Evolutionary conservation across 306 rosid genomes (phyloP), one percentile per base, ranked within the genome.

Genomic region (Quercus bicolor): DNA sequence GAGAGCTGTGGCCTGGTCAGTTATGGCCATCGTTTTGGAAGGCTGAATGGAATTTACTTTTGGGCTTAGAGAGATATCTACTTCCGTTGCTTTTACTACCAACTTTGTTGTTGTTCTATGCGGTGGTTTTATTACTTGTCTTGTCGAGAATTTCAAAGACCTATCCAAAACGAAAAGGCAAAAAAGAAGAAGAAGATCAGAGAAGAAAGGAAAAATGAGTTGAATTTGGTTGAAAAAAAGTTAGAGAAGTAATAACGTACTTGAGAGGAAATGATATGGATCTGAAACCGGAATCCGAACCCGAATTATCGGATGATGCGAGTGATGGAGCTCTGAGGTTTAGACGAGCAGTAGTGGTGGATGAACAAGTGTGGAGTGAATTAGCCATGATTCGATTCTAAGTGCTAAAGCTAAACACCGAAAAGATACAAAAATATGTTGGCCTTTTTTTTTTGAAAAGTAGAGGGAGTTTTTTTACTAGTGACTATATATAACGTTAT

Each of bases 1-100:
- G 9, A 96, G 98, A 59, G 97, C 93, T 0, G 93, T 88, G 70
- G 98, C 99, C 51, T 78, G 92, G 83, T 96, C 99, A 28, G 90
- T 91, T 19, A 96, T 90, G 29, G 93, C 96, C 26, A 96, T 88
- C 0, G 98, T 96, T 75, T 89, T 96, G 0, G 99, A 90, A 76
- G 98, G 99, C 56, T 91, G 88, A 14, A 93, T 83, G 57, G 98
- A 90, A 51, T 87, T 91, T 1, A 93, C 98, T 84, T 96, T 85
- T 33, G 99, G 96, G 74, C 98, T 96, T 59, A 96, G 83, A 12
- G 92, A 78, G 18, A 89, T 52, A 52, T 96, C 99, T 53, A 93
- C 43, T 24, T 73, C 88, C 29, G 69, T 16, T 61, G 78, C 82
- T 29, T 77, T 68, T 29, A 75, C 76, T 19, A 95, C 93, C 78